Percentiles rank a stretch among this genome's conserved stretches.
These are phyloP conservation scores for Pilasporangium apinafurcum DNA, from an alignment of 352 stramenopile species.

Conservation along the genomic window DNA sequence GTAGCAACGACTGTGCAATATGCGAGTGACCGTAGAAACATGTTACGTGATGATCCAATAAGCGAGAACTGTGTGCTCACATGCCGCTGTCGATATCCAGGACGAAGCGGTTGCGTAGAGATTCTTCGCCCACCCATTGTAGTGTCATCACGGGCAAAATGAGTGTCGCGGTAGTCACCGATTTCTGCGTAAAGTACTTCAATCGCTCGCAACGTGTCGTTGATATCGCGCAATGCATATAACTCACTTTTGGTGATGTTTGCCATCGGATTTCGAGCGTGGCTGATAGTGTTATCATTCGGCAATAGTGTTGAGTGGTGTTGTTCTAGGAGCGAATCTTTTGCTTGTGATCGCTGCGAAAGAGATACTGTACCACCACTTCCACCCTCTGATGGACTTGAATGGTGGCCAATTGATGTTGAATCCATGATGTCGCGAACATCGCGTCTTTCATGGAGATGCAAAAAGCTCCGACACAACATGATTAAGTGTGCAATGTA, in stretches of 20 bases:
- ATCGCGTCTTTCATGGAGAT: conserved; percentile 26
- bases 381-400: too few relatives aligned
- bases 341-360: too few relatives aligned
- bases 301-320: too few relatives aligned
- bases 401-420: conserved; percentile 2
- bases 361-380: too few relatives aligned
- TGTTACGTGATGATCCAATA: neutral
- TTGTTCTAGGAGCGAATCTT: too few relatives aligned
- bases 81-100: conserved; percentile 1
- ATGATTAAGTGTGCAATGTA: conserved; percentile 32
- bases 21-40: conserved; percentile 25
- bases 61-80: conserved; percentile 25
- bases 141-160: neutral
- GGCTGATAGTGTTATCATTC: conserved; percentile 1
- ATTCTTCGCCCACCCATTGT: neutral
- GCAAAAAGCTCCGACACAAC: conserved; percentile 36
- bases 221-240: conserved; percentile 27
- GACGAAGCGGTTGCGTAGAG: neutral
- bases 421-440: conserved; percentile 29
- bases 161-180: conserved; percentile 5
- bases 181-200: conserved; percentile 30
- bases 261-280: conserved; percentile 25
- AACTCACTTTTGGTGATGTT: conserved; percentile 26
- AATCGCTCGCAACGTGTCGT: conserved; percentile 20
- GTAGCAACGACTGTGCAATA: conserved; percentile 35